Base-by-base conservation (phyloP, 1,139 yeast species). In the Protomyces inouyei region DNA sequence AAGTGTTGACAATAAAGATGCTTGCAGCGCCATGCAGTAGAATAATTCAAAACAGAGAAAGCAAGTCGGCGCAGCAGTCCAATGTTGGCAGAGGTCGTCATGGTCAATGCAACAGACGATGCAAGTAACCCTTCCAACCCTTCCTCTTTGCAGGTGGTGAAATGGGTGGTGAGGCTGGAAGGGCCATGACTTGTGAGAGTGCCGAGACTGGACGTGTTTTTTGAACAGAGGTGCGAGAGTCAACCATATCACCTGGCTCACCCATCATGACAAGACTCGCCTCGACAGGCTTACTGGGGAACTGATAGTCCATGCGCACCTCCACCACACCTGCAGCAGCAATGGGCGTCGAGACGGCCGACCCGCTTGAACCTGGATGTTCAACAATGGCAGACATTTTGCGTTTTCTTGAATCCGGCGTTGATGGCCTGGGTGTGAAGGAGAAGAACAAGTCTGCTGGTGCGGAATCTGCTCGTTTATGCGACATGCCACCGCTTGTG, bases 341-440 rank as follows among this genome's bases (percentile, higher is more conserved):
- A 28, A 28, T 4, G 12, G 21, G 46, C 6, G 16, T n/a, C 14
- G 18, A 32, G 10, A 14, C 45, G 10, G 12, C 10, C 53, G 55
- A 14, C 5, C 57, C 45, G 28, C 57, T 43, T 23, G 40, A 6
- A 5, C 38, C 51, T 4, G 63, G 63, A 32, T 59, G 63, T 21
- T 59, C 63, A 35, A 59, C 57, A 18, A 59, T 59, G 18, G 63
- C 40, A 5, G 63, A 59, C 63, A 59, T 59, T 55, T 59, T 59
- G 25, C 63, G 56, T 48, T 59, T 59, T 9, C 63, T 56, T 16
- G 63, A 59, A 14, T 59, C 63, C 14, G 63, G 63, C 21, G 63
- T 37, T 23, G 57, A 55, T 6, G 63, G 63, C 28, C 63, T 55
- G 8, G 63, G 63, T 12, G 57, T 38, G 35, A 59, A 59, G 28